Evolutionary conservation across 352 stramenopile genomes (phyloP), one percentile per base, ranked within the genome.

Genomic region (Synura sp.): DNA sequence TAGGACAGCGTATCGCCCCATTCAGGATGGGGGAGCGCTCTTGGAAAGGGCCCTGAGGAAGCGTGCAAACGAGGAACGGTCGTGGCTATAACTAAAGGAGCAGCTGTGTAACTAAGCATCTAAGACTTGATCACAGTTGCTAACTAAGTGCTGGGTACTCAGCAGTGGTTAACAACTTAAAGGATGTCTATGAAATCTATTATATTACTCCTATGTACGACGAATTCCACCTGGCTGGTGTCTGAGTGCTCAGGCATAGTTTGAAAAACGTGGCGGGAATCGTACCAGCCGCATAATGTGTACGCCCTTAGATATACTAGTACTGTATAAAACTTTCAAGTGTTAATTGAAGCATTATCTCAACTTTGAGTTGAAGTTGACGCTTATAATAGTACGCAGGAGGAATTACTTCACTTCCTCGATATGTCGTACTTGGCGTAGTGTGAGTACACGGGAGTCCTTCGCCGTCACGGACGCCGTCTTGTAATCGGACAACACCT

Each of bases 371-470:
- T 71, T 71, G 57, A 71, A 71, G 57, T 71, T 71, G 57, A 71
- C 33, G 57, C 57, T 71, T n/a, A n/a, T 22, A 31, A 31, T 71
- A 71, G 57, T 71, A 31, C 57, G 57, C 38, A 71, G 57, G 57
- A 71, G 57, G 57, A 22, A 71, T 71, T 71, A 71, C 57, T 71
- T 71, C 57, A 71, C 57, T 71, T 71, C 57, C 25, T 41, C 38
- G 57, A 71, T 41, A 31, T 31, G 57, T 71, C 57, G 38, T 71
- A 17, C 25, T 82, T 81, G 19, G 73, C 25, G 36, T 82, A 82
- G 59, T 82, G 75, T 31, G 82, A 82, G 12, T 82, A 78, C 1
- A 78, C 79, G 29, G 82, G 79, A 1, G 79, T 82, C 12, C 79
- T 12, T 41, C n/a, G n/a, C n/a, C n/a, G n/a, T n/a, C n/a, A n/a